phyloP scores from a whole-genome alignment of 306 rosid genomes.

The Psophocarpus tetragonolobus region DNA sequence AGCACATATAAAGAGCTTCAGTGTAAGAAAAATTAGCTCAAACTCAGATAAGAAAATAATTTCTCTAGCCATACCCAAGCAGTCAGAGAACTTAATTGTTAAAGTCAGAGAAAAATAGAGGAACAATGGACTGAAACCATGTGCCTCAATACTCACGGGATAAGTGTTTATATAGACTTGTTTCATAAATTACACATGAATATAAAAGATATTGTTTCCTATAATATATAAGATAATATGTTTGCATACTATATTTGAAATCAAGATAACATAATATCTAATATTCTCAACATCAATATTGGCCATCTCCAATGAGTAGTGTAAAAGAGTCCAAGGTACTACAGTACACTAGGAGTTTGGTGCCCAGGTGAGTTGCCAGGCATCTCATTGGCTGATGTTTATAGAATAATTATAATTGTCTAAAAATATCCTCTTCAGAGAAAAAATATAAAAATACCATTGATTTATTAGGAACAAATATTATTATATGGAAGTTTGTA shows the following conservation, averaged over 20 bases:
- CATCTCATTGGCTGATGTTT: background rate
- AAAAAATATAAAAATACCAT: slow-evolving; percentile 9
- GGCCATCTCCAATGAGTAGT: background rate
- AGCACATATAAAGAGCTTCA: background rate
- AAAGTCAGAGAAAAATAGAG: no score
- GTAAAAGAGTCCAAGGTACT: background rate
- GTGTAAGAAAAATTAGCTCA: background rate
- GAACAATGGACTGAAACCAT: no score
- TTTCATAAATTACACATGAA: no score
- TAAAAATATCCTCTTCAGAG: background rate
- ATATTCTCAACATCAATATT: no score
- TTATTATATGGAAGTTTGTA: background rate
- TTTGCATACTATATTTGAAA: no score
- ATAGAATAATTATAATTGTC: background rate
- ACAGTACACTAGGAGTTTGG: background rate
- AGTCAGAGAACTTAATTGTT: background rate
- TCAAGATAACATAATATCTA: no score
- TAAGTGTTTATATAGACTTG: no score
- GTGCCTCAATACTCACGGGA: no score
- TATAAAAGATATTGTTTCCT: no score
- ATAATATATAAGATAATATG: no score
- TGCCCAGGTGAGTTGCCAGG: background rate
- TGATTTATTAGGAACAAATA: background rate
- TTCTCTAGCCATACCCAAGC: background rate
- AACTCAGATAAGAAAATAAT: slow-evolving; percentile 5